Base-by-base conservation (phyloP, 2,329 filamentous ascomycete genomes). In the Aspergillus nomiae region DNA sequence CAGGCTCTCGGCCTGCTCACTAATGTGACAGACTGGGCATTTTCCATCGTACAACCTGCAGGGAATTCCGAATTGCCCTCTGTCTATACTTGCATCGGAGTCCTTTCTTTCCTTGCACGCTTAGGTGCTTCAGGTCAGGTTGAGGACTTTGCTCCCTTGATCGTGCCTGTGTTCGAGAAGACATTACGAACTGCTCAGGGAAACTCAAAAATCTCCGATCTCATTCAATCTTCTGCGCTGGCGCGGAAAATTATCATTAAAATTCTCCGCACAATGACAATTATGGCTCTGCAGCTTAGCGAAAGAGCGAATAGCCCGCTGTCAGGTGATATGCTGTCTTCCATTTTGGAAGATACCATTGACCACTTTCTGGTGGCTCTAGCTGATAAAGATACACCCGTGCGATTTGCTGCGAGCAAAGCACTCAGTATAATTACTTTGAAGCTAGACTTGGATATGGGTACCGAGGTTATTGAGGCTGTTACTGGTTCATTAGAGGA, bases 381-480 rank as follows among this genome's bases (percentile, higher is more conserved):
- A 1, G 88, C 88, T 2, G 95, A 99, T 75, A 91, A 92, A 64
- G 94, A 98, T 71, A 97, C 94, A 0, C 92, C 93, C 0, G 94
- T 99, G 14, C 86, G 95, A 43, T 87, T 97, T 70, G 91, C 94
- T 36, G 92, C 94, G 24, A 97, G 93, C 76, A 99, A 99, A 79
- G 91, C 93, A 4, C 85, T 98, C 51, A 96, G 93, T 76, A 86
- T 96, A 59, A 88, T 98, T 67, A 90, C 94, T 0, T 81, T 96
- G 57, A 94, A 91, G 68, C 80, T 99, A 9, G 88, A 93, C 51
- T 78, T 86, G 0, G 90, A 90, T 26, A 93, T 97, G 90, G 92
- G 92, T 1, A 85, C 87, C 1, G 91, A 98, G 72, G 90, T 99
- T 12, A 89, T 97, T 14, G 91, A 96, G 63, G 93, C 92, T 0